phyloP scores from a whole-genome alignment of 2,329 filamentous ascomycete genomes.

The Fusarium paranaense region DNA sequence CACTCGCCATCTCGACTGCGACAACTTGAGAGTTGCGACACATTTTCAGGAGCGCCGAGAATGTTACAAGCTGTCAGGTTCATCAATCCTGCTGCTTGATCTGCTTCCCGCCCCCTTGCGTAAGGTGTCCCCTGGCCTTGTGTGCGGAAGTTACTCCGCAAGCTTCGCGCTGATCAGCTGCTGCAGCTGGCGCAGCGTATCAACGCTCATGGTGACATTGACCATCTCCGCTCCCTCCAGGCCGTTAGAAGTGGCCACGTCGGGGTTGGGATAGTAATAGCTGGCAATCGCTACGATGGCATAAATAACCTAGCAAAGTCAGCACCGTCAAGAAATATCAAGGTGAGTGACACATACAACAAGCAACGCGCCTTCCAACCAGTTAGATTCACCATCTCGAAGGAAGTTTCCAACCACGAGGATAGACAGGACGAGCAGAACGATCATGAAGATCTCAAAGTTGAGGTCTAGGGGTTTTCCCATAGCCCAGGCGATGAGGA shows the following conservation, averaged over 20 bases:
- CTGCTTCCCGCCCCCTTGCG: background rate
- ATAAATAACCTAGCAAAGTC: constrained; percentile 50
- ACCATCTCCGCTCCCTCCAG: constrained; percentile 39
- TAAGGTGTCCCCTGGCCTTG: no score
- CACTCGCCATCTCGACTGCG: background rate
- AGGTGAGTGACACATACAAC: constrained; percentile 57
- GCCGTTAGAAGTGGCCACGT: constrained; percentile 51
- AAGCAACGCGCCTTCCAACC: constrained; percentile 78
- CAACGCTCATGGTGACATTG: constrained; percentile 47
- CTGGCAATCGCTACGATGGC: constrained; percentile 58
- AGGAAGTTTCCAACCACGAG: constrained; percentile 81
- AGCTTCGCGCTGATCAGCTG: constrained; percentile 37
- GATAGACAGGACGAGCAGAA: constrained; percentile 78
- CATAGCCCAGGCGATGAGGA: constrained; percentile 78
- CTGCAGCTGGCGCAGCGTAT: constrained; percentile 44
- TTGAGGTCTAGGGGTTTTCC: constrained; percentile 74
- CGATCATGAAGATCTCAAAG: constrained; percentile 82
- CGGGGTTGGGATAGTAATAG: constrained; percentile 59
- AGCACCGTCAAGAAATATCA: background rate
- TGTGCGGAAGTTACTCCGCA: constrained; percentile 5
- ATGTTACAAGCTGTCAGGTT: background rate
- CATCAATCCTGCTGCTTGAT: background rate
- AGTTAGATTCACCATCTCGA: constrained; percentile 80
- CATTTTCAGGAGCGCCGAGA: background rate
- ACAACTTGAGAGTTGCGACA: background rate